Conservation (phyloP, 129 eudicot genomes). For the Lactuca saligna region DNA sequence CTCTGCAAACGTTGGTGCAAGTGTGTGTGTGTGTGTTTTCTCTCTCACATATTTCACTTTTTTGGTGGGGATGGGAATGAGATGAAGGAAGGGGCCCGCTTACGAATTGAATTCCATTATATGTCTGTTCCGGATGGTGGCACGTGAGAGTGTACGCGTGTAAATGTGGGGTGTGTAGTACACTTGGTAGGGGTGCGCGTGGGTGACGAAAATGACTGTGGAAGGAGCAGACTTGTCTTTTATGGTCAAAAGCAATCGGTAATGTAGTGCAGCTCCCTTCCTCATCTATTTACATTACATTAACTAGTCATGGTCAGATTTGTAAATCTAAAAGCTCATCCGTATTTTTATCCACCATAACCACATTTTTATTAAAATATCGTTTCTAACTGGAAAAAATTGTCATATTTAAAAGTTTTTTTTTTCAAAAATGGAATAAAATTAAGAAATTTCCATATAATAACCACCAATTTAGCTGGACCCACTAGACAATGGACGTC, state of each 20-base stretch:
- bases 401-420: too few species aligned
- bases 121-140: constrained; percentile 10
- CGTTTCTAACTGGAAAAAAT: too few species aligned
- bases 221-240: constrained; percentile 23
- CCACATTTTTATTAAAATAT: background rate
- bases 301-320: constrained; percentile 23
- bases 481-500: too few species aligned
- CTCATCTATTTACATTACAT: background rate
- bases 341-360: background rate
- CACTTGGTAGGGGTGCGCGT: constrained; percentile 25
- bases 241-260: constrained; percentile 28
- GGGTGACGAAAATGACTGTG: background rate
- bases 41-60: constrained; percentile 29
- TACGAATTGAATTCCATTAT: constrained; percentile 24
- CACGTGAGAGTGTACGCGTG: constrained; percentile 35
- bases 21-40: constrained; percentile 17
- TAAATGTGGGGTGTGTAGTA: background rate
- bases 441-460: too few species aligned
- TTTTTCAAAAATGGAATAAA: too few species aligned
- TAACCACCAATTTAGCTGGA: too few species aligned
- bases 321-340: constrained; percentile 11
- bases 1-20: constrained; percentile 18
- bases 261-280: background rate
- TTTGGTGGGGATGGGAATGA: constrained; percentile 11
- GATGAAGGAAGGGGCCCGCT: constrained; percentile 28